Evolutionary conservation across 257 asterid genomes (phyloP).

Genomic region (Gentiana macrophylla): DNA sequence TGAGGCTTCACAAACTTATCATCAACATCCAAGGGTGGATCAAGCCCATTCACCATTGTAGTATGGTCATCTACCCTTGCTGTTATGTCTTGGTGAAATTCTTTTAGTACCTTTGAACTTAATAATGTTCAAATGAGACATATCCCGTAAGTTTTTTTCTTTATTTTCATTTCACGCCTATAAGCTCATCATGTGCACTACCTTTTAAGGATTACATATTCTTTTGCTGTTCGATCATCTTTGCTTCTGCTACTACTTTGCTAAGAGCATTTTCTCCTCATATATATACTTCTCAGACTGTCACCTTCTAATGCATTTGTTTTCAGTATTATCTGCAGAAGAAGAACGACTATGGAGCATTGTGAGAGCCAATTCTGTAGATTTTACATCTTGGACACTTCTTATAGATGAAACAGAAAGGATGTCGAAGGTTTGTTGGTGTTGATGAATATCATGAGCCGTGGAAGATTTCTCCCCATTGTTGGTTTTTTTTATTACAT

Average conservation of each 20-base stretch:
- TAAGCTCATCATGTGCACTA: not conserved
- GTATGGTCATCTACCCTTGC: too few relatives aligned
- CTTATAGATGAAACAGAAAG: constrained; percentile 93
- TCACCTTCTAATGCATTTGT: not conserved
- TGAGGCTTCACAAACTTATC: too few relatives aligned
- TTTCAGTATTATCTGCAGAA: constrained; percentile 69
- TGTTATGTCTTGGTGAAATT: too few relatives aligned
- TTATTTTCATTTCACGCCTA: not conserved
- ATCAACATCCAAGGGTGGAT: too few relatives aligned
- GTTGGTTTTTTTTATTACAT: not conserved
- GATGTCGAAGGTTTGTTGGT: constrained; percentile 58
- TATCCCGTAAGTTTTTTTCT: too few relatives aligned
- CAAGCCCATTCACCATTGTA: too few relatives aligned
- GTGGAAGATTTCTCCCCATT: not conserved
- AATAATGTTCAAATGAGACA: not conserved
- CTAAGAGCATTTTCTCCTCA: too few relatives aligned
- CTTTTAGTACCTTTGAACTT: not conserved
- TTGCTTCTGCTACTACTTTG: too few relatives aligned
- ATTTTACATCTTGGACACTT: constrained; percentile 89
- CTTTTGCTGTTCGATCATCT: not conserved
- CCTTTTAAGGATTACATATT: not conserved
- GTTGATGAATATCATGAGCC: not conserved
- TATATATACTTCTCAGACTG: not conserved
- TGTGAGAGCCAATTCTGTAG: constrained; percentile 74
- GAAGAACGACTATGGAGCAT: constrained; percentile 96